Evolutionary conservation across 2,329 filamentous ascomycete species (phyloP), one percentile per base, ranked within the genome.

Genomic region (Hypoxylon sp.): DNA sequence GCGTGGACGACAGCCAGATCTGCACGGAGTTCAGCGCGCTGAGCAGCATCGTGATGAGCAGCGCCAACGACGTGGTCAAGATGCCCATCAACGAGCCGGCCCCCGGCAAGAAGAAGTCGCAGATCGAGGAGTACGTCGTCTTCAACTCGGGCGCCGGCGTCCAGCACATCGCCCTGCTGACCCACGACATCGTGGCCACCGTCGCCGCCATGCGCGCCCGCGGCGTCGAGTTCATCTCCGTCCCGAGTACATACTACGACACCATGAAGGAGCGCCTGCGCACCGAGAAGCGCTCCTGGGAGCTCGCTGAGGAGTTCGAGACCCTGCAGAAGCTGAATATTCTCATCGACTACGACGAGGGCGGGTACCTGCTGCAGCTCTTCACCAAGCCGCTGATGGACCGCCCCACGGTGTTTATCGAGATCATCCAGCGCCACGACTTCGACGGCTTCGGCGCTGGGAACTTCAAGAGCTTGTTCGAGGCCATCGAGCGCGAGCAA

Each of bases 81-180:
- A 98, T 98, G 94, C 95, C 95, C 76, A 97, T 98, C 87, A 98
- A 98, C 85, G 95, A 98, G 83, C 95, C 95, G 1, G 95, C 95
- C 0, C 85, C 88, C 1, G 95, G 95, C 66, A 96, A 96, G 84
- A 95, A 93, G 82, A 93, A 94, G 81, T 93, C 90, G 10, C 95
- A 98, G 83, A 98, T 98, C 74, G 95, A 98, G 81, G 95, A 98
- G 83, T 95, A 91, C 78, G 90, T 98, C 73, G 86, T 93, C 79
- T 98, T 96, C 85, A 97, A 97, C 84, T 89, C 91, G 56, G 95
- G 95, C 0, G 85, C 95, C 0, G 95, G 95, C 51, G 94, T 98
- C 0, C 95, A 98, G 84, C 95, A 98, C 82, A 96, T 98, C 73
- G 95, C 95, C 11, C 88, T 98, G 17, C 89, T 91, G 17, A 98